Evolutionary conservation across 768 basidiomycete species (phyloP).

Genomic region (Coprinellus micaceus): DNA sequence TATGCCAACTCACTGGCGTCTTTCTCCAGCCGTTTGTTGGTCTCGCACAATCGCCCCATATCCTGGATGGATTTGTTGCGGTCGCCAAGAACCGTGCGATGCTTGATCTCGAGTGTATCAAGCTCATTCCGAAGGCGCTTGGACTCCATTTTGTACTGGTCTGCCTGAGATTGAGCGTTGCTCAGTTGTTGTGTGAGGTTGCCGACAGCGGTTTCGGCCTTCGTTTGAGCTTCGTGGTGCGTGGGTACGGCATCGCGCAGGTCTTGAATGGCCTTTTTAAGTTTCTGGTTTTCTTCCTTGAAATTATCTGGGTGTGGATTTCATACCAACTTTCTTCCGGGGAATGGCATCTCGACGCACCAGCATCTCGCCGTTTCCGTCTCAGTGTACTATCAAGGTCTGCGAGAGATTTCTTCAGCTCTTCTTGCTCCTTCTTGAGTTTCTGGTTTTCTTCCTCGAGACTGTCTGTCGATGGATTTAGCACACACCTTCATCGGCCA

Average conservation of each 20-base stretch:
- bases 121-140: slow-evolving; percentile 63
- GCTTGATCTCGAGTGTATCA: slow-evolving; percentile 80
- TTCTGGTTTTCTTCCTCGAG: slow-evolving; percentile 99
- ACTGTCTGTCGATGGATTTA: slow-evolving; percentile 55
- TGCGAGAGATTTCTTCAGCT: no score
- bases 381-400: no score
- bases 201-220: slow-evolving; percentile 80
- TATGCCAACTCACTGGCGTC: no score
- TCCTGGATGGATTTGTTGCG: no score
- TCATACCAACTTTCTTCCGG: not conserved
- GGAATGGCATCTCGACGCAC: slow-evolving; percentile 35
- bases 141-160: slow-evolving; percentile 82
- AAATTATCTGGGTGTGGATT: slow-evolving; percentile 64
- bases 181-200: slow-evolving; percentile 74
- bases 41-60: no score
- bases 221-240: slow-evolving; percentile 58
- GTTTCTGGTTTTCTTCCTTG: slow-evolving; percentile 99
- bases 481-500: not conserved
- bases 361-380: no score
- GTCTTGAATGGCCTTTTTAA: slow-evolving; percentile 90
- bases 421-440: slow-evolving; percentile 90
- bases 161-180: slow-evolving; percentile 66
- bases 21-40: no score
- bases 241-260: slow-evolving; percentile 67
- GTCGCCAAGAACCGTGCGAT: no score